phyloP scores from a whole-genome alignment of 768 basidiomycete genomes.

The Tricholoma saponaceum region DNA sequence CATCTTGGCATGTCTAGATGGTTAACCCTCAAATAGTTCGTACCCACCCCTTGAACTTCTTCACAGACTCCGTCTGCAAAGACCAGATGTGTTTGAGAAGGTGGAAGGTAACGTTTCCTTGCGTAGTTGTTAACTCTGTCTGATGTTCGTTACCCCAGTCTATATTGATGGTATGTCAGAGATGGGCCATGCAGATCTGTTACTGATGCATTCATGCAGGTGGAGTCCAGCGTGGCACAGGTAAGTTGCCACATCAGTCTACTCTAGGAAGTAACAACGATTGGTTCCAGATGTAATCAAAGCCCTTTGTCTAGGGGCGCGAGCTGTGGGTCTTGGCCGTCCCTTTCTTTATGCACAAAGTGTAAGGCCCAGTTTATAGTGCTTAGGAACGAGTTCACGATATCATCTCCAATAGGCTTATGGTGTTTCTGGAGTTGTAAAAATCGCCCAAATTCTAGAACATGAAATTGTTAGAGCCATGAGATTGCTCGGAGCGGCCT shows the following conservation, averaged over 20 bases:
- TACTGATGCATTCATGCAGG: conserved; percentile 22
- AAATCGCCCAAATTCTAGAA: conserved; percentile 62
- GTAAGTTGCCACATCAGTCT: conserved; percentile 27
- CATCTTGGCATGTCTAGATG: conserved; percentile 1
- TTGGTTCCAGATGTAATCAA: conserved; percentile 68
- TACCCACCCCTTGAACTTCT: conserved; percentile 78
- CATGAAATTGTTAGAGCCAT: conserved; percentile 77
- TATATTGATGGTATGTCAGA: conserved; percentile 71
- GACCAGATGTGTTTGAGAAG: conserved; percentile 71
- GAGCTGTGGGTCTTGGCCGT: conserved; percentile 81
- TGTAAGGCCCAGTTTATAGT: conserved; percentile 35
- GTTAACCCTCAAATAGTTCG: conserved; percentile 42
- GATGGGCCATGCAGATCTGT: not conserved
- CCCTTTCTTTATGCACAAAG: conserved; percentile 86
- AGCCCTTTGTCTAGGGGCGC: conserved; percentile 86
- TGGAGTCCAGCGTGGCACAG: conserved; percentile 75
- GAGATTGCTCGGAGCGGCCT: conserved; percentile 69
- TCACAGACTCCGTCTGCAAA: conserved; percentile 63
- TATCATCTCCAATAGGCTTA: conserved; percentile 52
- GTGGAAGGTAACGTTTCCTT: conserved; percentile 50
- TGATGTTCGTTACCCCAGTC: conserved; percentile 37
- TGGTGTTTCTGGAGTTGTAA: conserved; percentile 65
- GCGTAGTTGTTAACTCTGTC: conserved; percentile 1
- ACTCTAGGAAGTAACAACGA: not conserved
- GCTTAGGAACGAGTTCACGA: not conserved